These are phyloP conservation scores for Irpex lacteus DNA, from an alignment of 1,284 basidiomycete genomes.

Conservation along the genomic window DNA sequence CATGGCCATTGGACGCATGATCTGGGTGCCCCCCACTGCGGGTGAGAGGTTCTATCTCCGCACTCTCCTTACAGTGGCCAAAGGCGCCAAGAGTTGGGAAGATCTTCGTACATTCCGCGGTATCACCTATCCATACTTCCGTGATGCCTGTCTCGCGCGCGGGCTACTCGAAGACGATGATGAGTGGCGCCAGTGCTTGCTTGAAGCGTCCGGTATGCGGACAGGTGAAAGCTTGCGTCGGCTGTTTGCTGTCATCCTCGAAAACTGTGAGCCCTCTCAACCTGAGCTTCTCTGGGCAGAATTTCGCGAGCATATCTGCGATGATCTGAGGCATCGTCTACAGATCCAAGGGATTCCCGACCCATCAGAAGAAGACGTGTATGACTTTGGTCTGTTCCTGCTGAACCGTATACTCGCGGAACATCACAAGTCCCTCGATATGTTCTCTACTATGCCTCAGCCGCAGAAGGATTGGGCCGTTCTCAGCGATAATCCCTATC, in stretches of 20 bases:
- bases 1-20: slow-evolving; percentile 33
- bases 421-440: not conserved
- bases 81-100: slow-evolving; percentile 11
- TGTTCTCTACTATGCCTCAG: not conserved
- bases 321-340: not conserved
- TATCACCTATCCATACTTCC: not conserved
- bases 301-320: not conserved
- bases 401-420: not conserved
- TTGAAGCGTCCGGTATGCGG: slow-evolving; percentile 10
- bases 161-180: slow-evolving; percentile 44
- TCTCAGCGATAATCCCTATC: not conserved
- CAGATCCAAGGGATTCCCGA: not conserved
- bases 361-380: not conserved
- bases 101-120: not conserved
- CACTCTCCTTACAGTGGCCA: slow-evolving; percentile 32
- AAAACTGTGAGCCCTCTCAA: not conserved
- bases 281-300: not conserved
- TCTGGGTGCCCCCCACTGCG: slow-evolving; percentile 22
- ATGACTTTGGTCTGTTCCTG: not conserved
- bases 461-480: not conserved
- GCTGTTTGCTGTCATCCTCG: not conserved
- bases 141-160: slow-evolving; percentile 11
- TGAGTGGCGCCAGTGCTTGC: slow-evolving; percentile 37
- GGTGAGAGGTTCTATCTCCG: slow-evolving; percentile 34
- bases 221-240: not conserved